Percentiles rank a stretch among this genome's conserved stretches.
phyloP scores from a whole-genome alignment of 2,329 filamentous ascomycete genomes.

The Penicillium sp. region DNA sequence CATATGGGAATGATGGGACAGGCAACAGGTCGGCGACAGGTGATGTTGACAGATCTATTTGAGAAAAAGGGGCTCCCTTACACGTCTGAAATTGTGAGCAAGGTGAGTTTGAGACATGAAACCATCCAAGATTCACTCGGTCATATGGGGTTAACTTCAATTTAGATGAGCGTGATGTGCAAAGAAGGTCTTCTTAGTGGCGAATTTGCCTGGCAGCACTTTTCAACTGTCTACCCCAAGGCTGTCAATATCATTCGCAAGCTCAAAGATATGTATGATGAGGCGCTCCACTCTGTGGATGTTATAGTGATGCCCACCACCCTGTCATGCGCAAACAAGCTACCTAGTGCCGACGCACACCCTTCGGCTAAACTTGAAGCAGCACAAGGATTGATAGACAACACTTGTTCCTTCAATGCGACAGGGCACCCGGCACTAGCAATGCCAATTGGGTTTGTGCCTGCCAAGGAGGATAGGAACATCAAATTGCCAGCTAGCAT shows the following conservation, averaged over 20 bases:
- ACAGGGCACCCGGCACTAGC: neutral
- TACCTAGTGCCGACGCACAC: neutral
- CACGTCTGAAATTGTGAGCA: neutral
- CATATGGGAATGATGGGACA: slow-evolving; percentile 37
- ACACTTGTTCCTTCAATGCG: neutral
- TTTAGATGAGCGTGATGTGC: neutral
- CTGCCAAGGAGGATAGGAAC: neutral
- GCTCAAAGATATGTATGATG: slow-evolving; percentile 39
- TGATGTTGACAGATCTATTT: slow-evolving; percentile 6
- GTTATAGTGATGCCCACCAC: neutral
- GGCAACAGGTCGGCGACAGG: slow-evolving; percentile 29
- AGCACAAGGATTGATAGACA: neutral
- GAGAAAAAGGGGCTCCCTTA: slow-evolving; percentile 6
- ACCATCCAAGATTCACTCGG: neutral
- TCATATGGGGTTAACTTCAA: neutral
- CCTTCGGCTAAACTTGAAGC: neutral
- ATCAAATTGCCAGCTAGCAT: slow-evolving; percentile 42
- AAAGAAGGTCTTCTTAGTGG: slow-evolving; percentile 35
- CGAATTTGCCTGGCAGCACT: slow-evolving; percentile 36
- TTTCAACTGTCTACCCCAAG: slow-evolving; percentile 40
- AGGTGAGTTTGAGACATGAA: neutral
- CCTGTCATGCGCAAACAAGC: neutral
- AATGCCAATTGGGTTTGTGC: neutral
- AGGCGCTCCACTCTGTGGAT: slow-evolving; percentile 20
- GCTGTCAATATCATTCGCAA: slow-evolving; percentile 42